These are phyloP conservation scores for Alnus glutinosa DNA, from an alignment of 306 rosid genomes.

Conservation along the genomic window DNA sequence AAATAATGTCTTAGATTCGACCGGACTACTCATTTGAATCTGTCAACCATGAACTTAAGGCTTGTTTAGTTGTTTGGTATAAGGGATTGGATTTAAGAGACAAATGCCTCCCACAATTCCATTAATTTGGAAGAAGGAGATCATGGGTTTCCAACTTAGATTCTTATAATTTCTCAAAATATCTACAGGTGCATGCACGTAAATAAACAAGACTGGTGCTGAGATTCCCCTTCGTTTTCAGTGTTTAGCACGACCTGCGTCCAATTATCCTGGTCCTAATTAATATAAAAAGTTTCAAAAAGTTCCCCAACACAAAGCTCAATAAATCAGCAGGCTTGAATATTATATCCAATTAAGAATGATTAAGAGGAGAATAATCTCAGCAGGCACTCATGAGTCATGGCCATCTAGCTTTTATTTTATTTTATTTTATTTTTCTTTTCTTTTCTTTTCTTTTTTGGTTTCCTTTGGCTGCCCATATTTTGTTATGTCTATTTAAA, in stretches of 20 bases:
- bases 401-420: background rate
- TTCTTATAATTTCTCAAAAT: background rate
- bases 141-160: constrained; percentile 23
- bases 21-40: too few species aligned
- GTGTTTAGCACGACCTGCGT: constrained; percentile 47
- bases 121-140: background rate
- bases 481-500: background rate
- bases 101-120: too few species aligned
- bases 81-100: too few species aligned
- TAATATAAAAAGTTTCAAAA: constrained; percentile 7
- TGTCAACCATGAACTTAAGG: too few species aligned
- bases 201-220: constrained; percentile 6
- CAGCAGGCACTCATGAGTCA: background rate
- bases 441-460: background rate
- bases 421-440: too few species aligned
- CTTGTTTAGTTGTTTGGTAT: too few species aligned
- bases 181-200: constrained; percentile 32
- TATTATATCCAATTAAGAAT: background rate
- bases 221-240: constrained; percentile 20
- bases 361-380: background rate
- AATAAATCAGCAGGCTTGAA: constrained; percentile 14
- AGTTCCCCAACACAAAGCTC: constrained; percentile 15
- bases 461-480: background rate
- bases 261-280: constrained; percentile 19
- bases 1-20: too few species aligned